Percentiles rank a stretch among this genome's conserved stretches.
Conservation (phyloP, 352 stramenopile genomes). For the Globisporangium paddicum region DNA sequence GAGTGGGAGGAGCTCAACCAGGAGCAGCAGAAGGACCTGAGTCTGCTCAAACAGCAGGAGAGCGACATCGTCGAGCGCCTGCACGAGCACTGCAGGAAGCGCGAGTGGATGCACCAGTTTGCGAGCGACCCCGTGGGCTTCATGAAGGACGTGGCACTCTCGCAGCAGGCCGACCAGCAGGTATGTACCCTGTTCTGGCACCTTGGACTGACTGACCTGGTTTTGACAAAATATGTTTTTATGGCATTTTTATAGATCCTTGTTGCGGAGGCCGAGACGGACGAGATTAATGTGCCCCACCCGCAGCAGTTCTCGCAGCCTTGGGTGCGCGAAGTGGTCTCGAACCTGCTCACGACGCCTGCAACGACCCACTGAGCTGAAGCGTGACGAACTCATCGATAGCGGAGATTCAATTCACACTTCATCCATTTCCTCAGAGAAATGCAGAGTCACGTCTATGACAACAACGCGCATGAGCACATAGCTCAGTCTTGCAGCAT, state of each 20-base stretch:
- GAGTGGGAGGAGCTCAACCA: conserved; percentile 62
- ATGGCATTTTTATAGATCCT: conserved; percentile 31
- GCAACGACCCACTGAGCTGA: conserved; percentile 10
- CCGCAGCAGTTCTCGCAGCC: conserved; percentile 64
- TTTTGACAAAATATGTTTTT: neutral
- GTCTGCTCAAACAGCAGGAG: conserved; percentile 57
- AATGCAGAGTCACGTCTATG: no score
- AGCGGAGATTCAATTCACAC: neutral
- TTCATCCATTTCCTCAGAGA: no score
- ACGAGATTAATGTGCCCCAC: conserved; percentile 55
- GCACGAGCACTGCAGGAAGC: conserved; percentile 39
- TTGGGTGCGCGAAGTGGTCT: conserved; percentile 58
- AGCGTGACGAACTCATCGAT: neutral
- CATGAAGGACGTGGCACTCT: conserved; percentile 49
- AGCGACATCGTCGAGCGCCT: conserved; percentile 45
- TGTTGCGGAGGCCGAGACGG: conserved; percentile 45
- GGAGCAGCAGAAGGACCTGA: conserved; percentile 59
- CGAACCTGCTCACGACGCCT: conserved; percentile 25
- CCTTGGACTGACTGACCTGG: neutral
- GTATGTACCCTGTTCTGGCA: conserved; percentile 5
- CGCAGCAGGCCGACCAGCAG: conserved; percentile 55
- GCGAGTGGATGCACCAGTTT: conserved; percentile 72
- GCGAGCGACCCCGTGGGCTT: conserved; percentile 60
- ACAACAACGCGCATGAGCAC: no score
- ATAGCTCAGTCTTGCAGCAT: no score